Base-by-base conservation (phyloP, 768 basidiomycete genomes). In the Mrakia blollopis region DNA sequence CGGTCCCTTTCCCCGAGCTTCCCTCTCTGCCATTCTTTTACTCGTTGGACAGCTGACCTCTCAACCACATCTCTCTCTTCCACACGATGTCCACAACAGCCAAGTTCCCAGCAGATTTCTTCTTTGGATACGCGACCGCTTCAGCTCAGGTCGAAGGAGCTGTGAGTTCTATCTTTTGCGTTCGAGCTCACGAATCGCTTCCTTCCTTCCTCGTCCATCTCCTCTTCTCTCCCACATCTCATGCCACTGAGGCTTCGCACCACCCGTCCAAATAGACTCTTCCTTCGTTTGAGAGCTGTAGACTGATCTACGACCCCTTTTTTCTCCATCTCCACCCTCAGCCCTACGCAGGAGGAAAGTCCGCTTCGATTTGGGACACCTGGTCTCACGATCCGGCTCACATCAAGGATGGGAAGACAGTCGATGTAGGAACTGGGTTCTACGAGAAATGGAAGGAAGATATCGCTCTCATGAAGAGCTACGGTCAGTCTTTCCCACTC, bases 401-500 rank as follows among this genome's bases (percentile, higher is more conserved):
- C 50, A 69, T 57, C 41, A 62, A 39, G 32, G 78, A 79, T 61
- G 75, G 79, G 37, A 79, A 79, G n/a, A 79, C 78, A 50, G 79
- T 80, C 23, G 77, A 80, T 16, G 74, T 73, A 14, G 81, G 80
- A 16, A 80, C 80, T 28, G 80, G 80, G 35, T 79, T 74, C 21
- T 82, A 81, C 62, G 67, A 80, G 57, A 68, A 73, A 52, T 82
- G 79, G 79, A 72, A 73, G 67, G 79, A 82, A 61, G 81, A 82
- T 65, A 75, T 82, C 21, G 77, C 78, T 74, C 73, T 82, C 14
- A 72, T 82, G 72, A 80, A 81, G 76, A 25, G 70, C 41, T 81
- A 80, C 70, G 81, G 81, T 30, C 28, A 37, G 28, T 28, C 10
- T 28, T 28, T 5, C 52, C 52, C n/a, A n/a, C n/a, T n/a, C 50